Percentiles rank a stretch among this genome's conserved stretches.
These are phyloP conservation scores for Aquilaria agallochum DNA, from an alignment of 441 rosid species.

Conservation along the genomic window DNA sequence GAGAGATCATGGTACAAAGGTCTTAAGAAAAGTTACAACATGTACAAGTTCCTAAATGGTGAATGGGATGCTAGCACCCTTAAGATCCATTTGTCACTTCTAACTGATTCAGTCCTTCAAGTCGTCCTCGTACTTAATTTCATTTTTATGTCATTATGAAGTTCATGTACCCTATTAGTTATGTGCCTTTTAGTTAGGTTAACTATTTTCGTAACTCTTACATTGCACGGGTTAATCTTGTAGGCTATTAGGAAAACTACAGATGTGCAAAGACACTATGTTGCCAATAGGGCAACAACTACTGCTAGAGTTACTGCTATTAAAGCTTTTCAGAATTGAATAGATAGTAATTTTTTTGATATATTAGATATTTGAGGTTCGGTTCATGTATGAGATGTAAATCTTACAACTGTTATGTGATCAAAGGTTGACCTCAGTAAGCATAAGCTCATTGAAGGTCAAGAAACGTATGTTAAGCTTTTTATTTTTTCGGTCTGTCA, in stretches of 20 bases:
- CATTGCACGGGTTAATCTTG: neutral
- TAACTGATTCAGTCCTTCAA: conserved; percentile 40
- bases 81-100: conserved; percentile 35
- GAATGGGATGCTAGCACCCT: conserved; percentile 81
- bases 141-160: conserved; percentile 1
- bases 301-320: conserved; percentile 96
- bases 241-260: conserved; percentile 77
- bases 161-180: neutral
- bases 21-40: conserved; percentile 78
- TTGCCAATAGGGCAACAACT: conserved; percentile 82
- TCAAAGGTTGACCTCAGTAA: conserved; percentile 32
- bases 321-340: conserved; percentile 83
- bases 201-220: neutral
- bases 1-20: conserved; percentile 99
- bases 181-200: too few relatives aligned
- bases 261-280: conserved; percentile 48
- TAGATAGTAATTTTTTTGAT: conserved; percentile 82
- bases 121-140: conserved; percentile 60
- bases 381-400: conserved; percentile 25
- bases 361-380: conserved; percentile 25
- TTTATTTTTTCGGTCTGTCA: conserved; percentile 19
- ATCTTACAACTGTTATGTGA: conserved; percentile 29
- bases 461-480: conserved; percentile 27
- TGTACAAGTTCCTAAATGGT: conserved; percentile 68
- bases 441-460: conserved; percentile 52